Evolutionary conservation across 495 filamentous ascomycete genomes (phyloP), one percentile per base, ranked within the genome.

Genomic region (Bathelium albidoporum): DNA sequence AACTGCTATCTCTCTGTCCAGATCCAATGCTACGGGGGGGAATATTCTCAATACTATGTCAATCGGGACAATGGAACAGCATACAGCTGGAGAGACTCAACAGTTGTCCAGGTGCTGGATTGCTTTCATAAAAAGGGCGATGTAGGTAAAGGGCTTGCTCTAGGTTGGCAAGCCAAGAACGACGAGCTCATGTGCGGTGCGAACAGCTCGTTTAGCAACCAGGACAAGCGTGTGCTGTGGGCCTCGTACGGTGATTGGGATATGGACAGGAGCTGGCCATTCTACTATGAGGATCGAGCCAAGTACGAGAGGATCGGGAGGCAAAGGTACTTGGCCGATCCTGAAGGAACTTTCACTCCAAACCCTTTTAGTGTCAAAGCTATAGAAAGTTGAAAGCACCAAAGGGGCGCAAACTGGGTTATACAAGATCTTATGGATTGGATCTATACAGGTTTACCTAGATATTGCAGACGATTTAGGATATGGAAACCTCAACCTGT

Each of bases 51-150:
- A 70, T 73, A 75, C 62, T 60, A 61, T n/a, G 68, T 65, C 39
- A 75, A 76, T 41, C 71, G 71, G 7, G 68, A 67, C 28, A 78
- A 77, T 44, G 75, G 75, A 1, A 78, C 75, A 0, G 52, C 73
- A 11, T 77, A 70, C 62, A 77, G 74, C 65, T 78, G 75, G 75
- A 67, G 75, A 59, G 75, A 78, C 60, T 73, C 75, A 9, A 74
- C 65, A 41, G 61, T 77, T 12, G 58, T 60, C 5, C 65, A 63
- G 59, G 69, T 64, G 1, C 68, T 76, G 62, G 75, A 78, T 58
- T 75, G 72, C 49, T 77, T 78, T 63, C 68, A 77, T 59, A 64
- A 60, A 18, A 60, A 65, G 2, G 65, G 68, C 9, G 55, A 60
- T 5, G 14, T 14, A 39, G 34, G 34, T 1, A 70, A 74, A 63